A percentile compares a stretch with the other conserved stretches of the same genome.
These are phyloP conservation scores for Cordyceps javanica DNA, from an alignment of 2,329 filamentous ascomycete species.

Conservation along the genomic window DNA sequence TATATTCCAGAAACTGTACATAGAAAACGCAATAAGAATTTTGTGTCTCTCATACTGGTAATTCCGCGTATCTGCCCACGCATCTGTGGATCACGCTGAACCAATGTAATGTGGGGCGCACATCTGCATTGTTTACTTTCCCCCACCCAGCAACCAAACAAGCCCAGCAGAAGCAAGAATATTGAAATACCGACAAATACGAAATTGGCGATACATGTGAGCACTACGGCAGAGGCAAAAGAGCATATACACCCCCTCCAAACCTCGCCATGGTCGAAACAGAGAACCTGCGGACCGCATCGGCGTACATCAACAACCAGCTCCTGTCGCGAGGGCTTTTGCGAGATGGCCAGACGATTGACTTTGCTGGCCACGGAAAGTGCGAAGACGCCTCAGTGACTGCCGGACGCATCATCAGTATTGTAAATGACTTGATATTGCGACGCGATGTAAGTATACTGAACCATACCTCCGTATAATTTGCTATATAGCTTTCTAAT, in stretches of 20 bases:
- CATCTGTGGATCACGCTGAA: conserved; percentile 6
- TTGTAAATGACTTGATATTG: conserved; percentile 89
- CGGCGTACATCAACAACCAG: conserved; percentile 68
- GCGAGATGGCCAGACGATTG: conserved; percentile 65
- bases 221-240: not conserved
- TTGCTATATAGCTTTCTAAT: conserved; percentile 4
- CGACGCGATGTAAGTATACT: conserved; percentile 68
- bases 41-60: not conserved
- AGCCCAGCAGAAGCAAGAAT: not conserved
- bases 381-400: conserved; percentile 51
- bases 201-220: not conserved
- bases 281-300: conserved; percentile 60
- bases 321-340: conserved; percentile 60
- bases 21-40: not conserved
- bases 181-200: not conserved
- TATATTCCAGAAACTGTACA: not conserved
- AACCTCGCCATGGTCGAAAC: conserved; percentile 44
- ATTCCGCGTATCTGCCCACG: too few species aligned
- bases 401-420: conserved; percentile 82
- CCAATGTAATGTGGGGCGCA: conserved; percentile 19
- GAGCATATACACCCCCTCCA: not conserved
- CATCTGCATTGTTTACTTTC: conserved; percentile 32
- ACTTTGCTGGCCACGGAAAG: conserved; percentile 70
- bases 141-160: conserved; percentile 31
- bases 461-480: not conserved